A percentile compares a stretch with the other conserved stretches of the same genome.
phyloP scores from a whole-genome alignment of 371 early-diverging fungal genomes.

The Mortierella sp. region DNA sequence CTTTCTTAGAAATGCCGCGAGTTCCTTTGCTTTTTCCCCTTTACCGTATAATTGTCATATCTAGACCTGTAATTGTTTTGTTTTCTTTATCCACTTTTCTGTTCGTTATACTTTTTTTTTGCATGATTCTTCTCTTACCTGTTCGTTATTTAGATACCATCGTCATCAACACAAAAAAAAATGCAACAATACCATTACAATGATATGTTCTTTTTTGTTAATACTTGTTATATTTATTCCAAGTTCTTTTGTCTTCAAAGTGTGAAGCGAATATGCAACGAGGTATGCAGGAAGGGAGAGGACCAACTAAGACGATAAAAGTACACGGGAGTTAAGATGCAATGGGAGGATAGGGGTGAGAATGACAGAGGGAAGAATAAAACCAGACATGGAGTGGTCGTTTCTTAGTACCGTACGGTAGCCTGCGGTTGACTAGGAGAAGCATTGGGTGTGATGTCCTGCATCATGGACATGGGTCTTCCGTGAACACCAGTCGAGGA shows the following conservation, averaged over 20 bases:
- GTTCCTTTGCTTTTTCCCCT: not conserved
- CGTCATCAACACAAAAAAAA: no score
- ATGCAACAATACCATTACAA: no score
- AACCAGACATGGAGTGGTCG: not conserved
- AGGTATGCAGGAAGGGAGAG: slow-evolving; percentile 2
- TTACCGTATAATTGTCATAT: not conserved
- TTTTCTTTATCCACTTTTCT: not conserved
- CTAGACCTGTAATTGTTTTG: slow-evolving; percentile 10
- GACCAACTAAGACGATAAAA: not conserved
- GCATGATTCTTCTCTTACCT: not conserved
- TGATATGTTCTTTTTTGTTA: not conserved
- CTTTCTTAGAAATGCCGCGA: slow-evolving; percentile 28
- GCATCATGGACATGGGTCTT: slow-evolving; percentile 39
- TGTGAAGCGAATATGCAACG: not conserved
- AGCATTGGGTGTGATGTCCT: slow-evolving; percentile 30
- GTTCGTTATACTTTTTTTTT: not conserved
- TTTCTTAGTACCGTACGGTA: slow-evolving; percentile 21
- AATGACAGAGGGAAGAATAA: not conserved
- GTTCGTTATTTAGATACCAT: no score
- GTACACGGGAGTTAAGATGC: not conserved
- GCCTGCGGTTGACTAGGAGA: slow-evolving; percentile 31
- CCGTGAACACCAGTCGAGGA: slow-evolving; percentile 10
- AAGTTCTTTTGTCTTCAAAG: not conserved
- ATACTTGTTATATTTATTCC: slow-evolving; percentile 5
- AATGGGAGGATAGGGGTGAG: no score